phyloP scores from a whole-genome alignment of 108 stramenopile genomes.

The Discostella stelligeroides region DNA sequence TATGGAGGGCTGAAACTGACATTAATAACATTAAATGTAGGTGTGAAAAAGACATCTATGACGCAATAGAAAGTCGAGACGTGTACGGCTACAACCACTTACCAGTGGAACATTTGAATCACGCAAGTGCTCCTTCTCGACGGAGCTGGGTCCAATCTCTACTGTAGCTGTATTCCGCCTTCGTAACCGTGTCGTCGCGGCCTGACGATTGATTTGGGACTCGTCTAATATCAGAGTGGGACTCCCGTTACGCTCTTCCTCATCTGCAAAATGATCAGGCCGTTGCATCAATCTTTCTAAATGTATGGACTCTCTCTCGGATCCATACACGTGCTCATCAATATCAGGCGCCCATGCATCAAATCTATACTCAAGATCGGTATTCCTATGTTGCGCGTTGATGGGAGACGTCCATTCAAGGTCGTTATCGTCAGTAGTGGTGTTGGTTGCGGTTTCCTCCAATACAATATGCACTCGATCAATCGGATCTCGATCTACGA shows the following conservation, averaged over 20 bases:
- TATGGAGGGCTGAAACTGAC: not conserved
- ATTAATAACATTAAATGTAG: not conserved
- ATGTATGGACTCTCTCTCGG: too few species aligned
- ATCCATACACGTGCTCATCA: too few species aligned
- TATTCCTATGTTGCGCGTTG: too few species aligned
- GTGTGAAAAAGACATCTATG: not conserved
- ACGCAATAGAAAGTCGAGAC: not conserved
- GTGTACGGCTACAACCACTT: not conserved
- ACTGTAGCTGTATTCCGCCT: not conserved
- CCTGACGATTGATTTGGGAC: too few species aligned
- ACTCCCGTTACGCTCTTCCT: not conserved
- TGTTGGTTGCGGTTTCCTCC: not conserved
- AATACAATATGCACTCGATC: not conserved
- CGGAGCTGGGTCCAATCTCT: not conserved
- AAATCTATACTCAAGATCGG: too few species aligned
- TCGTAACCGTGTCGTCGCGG: not conserved
- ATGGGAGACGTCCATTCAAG: not conserved
- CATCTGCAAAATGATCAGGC: too few species aligned
- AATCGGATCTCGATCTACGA: not conserved
- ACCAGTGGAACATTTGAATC: not conserved
- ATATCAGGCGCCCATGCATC: not conserved
- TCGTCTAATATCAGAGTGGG: too few species aligned
- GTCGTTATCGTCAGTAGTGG: not conserved
- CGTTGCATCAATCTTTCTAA: too few species aligned
- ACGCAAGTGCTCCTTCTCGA: not conserved